phyloP scores from a whole-genome alignment of 345 rosid species.

The Moricandia moricandioides region DNA sequence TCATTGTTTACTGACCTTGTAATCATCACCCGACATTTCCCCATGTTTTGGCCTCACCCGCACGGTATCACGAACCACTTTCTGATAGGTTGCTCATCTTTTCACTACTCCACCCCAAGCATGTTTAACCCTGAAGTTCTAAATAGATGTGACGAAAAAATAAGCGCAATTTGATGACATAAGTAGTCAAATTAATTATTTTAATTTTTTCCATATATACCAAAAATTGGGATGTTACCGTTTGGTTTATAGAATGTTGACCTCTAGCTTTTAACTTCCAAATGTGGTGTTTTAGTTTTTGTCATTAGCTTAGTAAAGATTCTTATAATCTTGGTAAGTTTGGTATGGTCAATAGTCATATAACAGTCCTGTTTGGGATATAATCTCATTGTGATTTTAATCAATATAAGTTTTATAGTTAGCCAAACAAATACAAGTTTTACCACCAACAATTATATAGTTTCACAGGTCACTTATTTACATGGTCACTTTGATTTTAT shows the following conservation, averaged over 20 bases:
- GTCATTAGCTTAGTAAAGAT: neutral
- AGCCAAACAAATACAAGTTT: neutral
- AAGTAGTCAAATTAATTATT: too few relatives aligned
- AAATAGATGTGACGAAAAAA: too few relatives aligned
- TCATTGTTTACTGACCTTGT: too few relatives aligned
- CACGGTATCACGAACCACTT: too few relatives aligned
- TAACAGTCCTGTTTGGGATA: neutral
- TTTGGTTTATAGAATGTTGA: neutral
- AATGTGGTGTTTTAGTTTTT: neutral
- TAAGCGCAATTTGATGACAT: too few relatives aligned
- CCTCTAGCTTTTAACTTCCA: neutral
- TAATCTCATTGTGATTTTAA: neutral
- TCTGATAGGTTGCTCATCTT: too few relatives aligned
- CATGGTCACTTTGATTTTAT: slow-evolving; percentile 5
- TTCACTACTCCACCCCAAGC: too few relatives aligned
- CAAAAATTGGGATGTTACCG: too few relatives aligned
- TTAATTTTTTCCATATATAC: too few relatives aligned
- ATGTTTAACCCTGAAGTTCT: too few relatives aligned
- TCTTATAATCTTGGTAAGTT: neutral
- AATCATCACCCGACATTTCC: too few relatives aligned
- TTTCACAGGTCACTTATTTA: slow-evolving; percentile 1
- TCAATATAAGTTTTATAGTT: neutral
- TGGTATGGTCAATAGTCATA: neutral
- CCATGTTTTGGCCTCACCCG: too few relatives aligned
- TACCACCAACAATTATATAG: neutral